Evolutionary conservation across 176 grass and related monocot genomes (phyloP).

Genomic region (Aechmea fasciata): DNA sequence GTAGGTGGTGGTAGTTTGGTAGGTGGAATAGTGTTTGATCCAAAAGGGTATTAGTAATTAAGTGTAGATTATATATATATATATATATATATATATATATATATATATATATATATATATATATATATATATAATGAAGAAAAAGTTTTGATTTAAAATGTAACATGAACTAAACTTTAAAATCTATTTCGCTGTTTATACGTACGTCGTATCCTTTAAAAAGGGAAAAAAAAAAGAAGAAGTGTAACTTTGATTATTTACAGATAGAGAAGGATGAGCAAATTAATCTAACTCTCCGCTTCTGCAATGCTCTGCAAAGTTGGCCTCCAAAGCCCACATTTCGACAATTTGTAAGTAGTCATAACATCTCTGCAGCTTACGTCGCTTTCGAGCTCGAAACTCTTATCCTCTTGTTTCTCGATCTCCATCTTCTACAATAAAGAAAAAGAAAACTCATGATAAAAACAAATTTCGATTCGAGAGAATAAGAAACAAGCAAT

Average conservation of each 20-base stretch:
- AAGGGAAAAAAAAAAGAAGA: not conserved
- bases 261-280: not conserved
- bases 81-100: too few species aligned
- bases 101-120: too few species aligned
- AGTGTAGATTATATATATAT: too few species aligned
- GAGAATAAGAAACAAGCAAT: too few species aligned
- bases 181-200: not conserved
- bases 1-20: too few species aligned
- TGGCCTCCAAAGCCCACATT: not conserved
- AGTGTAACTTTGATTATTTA: not conserved
- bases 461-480: too few species aligned
- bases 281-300: not conserved
- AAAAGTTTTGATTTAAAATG: not conserved
- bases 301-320: constrained; percentile 7
- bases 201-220: not conserved
- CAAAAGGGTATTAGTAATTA: too few species aligned
- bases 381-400: not conserved
- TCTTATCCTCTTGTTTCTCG: not conserved
- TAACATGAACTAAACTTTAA: not conserved
- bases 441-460: too few species aligned
- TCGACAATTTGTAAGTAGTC: not conserved
- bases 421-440: not conserved
- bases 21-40: too few species aligned
- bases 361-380: not conserved
- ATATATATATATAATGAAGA: not conserved